phyloP scores from a whole-genome alignment of 2,329 filamentous ascomycete species.

The Ilyonectria robusta region DNA sequence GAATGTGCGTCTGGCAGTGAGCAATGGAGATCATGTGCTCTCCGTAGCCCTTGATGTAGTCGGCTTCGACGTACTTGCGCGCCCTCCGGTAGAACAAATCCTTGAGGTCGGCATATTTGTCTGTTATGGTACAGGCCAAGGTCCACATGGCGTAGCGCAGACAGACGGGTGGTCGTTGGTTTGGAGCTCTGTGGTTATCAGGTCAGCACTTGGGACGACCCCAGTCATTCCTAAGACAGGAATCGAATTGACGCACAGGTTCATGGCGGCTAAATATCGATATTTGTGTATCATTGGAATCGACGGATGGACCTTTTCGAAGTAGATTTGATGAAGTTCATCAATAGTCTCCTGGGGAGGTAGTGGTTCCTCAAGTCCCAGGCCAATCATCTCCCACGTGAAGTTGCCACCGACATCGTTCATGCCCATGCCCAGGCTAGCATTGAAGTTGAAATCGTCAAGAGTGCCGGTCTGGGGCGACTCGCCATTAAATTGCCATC shows the following conservation, averaged over 20 bases:
- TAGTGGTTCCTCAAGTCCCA: constrained; percentile 72
- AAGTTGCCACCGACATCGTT: constrained; percentile 69
- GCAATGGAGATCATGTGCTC: constrained; percentile 89
- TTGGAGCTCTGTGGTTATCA: constrained; percentile 71
- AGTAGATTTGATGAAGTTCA: constrained; percentile 91
- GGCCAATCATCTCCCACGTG: constrained; percentile 82
- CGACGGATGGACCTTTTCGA: constrained; percentile 90
- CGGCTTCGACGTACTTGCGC: constrained; percentile 89
- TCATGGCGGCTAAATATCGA: constrained; percentile 90
- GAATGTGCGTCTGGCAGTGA: constrained; percentile 87
- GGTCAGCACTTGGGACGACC: constrained; percentile 30
- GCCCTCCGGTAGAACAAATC: constrained; percentile 92
- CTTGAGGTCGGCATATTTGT: constrained; percentile 85
- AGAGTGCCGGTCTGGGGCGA: constrained; percentile 64
- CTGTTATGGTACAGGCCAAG: constrained; percentile 86
- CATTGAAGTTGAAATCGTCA: constrained; percentile 72
- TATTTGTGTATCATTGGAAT: constrained; percentile 91
- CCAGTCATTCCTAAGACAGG: neutral
- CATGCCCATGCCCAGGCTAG: constrained; percentile 65
- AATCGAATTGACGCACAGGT: constrained; percentile 69
- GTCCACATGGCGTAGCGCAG: constrained; percentile 97
- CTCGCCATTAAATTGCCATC: constrained; percentile 69
- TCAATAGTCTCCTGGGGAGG: constrained; percentile 78
- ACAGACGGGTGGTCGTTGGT: constrained; percentile 87
- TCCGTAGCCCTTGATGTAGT: constrained; percentile 93